Percentiles rank a stretch among this genome's conserved stretches.
Conservation (phyloP, 2,329 filamentous ascomycete genomes). For the Ophiostoma perfectum region DNA sequence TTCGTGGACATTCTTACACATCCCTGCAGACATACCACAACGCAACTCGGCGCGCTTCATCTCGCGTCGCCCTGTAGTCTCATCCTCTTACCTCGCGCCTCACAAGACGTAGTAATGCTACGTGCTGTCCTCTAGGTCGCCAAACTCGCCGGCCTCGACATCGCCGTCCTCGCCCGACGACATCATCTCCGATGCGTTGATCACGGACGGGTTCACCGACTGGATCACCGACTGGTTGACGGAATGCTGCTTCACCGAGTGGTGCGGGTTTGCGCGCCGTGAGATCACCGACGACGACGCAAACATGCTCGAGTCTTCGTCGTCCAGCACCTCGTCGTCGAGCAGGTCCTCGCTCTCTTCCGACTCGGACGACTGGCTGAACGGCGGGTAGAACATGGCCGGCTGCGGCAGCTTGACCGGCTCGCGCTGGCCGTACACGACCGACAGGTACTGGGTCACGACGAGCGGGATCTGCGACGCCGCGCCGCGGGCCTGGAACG, state of each 20-base stretch:
- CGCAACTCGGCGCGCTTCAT: too few species aligned
- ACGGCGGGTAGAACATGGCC: conserved; percentile 46
- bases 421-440: conserved; percentile 40
- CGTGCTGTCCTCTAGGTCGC: conserved; percentile 16
- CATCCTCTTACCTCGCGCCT: not conserved
- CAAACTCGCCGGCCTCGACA: conserved; percentile 22
- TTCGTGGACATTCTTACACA: not conserved
- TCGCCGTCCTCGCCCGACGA: conserved; percentile 39
- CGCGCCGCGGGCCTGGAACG: conserved; percentile 1
- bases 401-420: conserved; percentile 50
- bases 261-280: conserved; percentile 33
- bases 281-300: conserved; percentile 34
- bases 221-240: conserved; percentile 30
- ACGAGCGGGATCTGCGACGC: conserved; percentile 28
- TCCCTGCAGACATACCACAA: too few species aligned
- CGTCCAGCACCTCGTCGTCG: conserved; percentile 34
- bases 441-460: conserved; percentile 44
- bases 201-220: not conserved
- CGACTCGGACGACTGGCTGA: conserved; percentile 38
- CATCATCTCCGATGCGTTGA: conserved; percentile 29
- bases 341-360: conserved; percentile 27
- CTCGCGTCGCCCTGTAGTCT: too few species aligned
- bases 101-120: not conserved
- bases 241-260: conserved; percentile 31
- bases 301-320: conserved; percentile 32